A percentile compares a stretch with the other conserved stretches of the same genome.
phyloP scores from a whole-genome alignment of 2,329 filamentous ascomycete genomes.

The Venturia pyrina region DNA sequence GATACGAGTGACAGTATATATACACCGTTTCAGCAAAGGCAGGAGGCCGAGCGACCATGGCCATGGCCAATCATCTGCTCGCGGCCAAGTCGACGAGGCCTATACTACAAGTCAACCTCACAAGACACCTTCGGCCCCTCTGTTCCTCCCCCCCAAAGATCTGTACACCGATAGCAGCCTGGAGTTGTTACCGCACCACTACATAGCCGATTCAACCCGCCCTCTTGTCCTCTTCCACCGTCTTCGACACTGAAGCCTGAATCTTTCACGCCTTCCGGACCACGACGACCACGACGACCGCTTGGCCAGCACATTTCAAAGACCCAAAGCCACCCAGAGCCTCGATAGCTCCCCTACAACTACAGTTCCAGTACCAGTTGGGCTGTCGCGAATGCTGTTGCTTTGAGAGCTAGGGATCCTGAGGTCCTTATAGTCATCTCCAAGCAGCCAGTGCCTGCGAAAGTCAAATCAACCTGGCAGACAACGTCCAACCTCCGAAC shows the following conservation, averaged over 20 bases:
- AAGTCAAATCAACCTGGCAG: conserved; percentile 51
- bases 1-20: background rate
- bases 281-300: background rate
- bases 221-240: background rate
- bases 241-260: background rate
- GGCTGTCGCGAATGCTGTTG: conserved; percentile 10
- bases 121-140: background rate
- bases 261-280: background rate
- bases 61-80: background rate
- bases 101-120: background rate
- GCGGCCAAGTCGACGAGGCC: background rate
- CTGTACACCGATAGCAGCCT: background rate
- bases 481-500: conserved; percentile 56
- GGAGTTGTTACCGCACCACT: background rate
- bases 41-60: background rate
- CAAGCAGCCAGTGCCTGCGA: conserved; percentile 1
- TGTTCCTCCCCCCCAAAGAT: background rate
- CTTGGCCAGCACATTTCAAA: background rate
- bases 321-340: background rate
- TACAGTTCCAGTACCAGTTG: background rate
- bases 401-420: conserved; percentile 7
- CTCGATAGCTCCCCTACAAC: background rate
- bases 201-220: background rate
- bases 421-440: background rate
- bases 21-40: background rate